phyloP scores from a whole-genome alignment of 345 rosid species.

The Arabis hirsuta region DNA sequence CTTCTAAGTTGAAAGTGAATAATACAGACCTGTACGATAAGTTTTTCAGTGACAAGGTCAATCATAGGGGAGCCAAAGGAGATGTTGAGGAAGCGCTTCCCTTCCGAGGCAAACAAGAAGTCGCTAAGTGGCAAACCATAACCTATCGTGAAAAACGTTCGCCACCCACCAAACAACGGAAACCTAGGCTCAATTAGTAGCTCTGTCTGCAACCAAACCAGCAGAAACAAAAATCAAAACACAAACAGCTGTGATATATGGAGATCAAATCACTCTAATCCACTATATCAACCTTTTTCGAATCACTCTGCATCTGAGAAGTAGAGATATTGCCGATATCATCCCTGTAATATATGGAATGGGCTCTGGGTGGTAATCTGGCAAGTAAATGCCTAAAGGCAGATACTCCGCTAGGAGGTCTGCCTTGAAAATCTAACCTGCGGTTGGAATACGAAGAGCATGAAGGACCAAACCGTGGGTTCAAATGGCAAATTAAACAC shows the following conservation, averaged over 20 bases:
- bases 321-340: slow-evolving; percentile 98
- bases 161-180: slow-evolving; percentile 98
- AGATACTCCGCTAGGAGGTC: slow-evolving; percentile 73
- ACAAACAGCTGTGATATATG: slow-evolving; percentile 1
- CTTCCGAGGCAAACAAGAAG: slow-evolving; percentile 75
- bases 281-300: slow-evolving; percentile 64
- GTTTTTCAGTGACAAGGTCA: slow-evolving; percentile 76
- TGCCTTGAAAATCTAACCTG: slow-evolving; percentile 75
- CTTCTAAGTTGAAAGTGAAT: slow-evolving; percentile 10
- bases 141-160: slow-evolving; percentile 90
- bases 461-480: slow-evolving; percentile 15
- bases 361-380: slow-evolving; percentile 89
- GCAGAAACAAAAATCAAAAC: slow-evolving; percentile 40
- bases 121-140: slow-evolving; percentile 91
- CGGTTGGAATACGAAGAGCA: slow-evolving; percentile 13
- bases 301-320: slow-evolving; percentile 79
- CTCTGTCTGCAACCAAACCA: slow-evolving; percentile 70
- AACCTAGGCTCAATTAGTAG: slow-evolving; percentile 88
- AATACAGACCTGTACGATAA: slow-evolving; percentile 72
- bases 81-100: slow-evolving; percentile 74
- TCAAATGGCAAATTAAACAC: not conserved
- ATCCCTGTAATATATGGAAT: slow-evolving; percentile 91
- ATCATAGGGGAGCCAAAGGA: slow-evolving; percentile 74
- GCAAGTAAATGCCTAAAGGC: slow-evolving; percentile 78
- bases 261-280: not conserved